These are phyloP conservation scores for Termitomyces sp. DNA, from an alignment of 768 basidiomycete genomes.

Conservation along the genomic window DNA sequence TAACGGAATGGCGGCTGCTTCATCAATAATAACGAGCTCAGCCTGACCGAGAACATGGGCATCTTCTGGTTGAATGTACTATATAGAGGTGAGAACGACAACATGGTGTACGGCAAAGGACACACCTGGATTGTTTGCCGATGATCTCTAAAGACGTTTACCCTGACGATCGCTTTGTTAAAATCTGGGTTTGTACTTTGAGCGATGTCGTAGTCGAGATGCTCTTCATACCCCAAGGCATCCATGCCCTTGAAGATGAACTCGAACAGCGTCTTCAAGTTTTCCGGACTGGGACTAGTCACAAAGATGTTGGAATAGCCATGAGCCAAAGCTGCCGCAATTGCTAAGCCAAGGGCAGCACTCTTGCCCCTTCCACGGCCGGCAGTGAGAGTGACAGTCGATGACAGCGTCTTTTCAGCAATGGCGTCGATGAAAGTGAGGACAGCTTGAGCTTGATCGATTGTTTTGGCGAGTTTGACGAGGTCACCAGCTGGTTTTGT, in stretches of 20 bases:
- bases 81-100: not conserved
- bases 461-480: conserved; percentile 83
- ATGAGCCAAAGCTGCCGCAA: conserved; percentile 87
- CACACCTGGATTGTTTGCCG: conserved; percentile 93
- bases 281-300: conserved; percentile 96
- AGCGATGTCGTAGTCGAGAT: conserved; percentile 94
- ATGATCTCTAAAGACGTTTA: conserved; percentile 90
- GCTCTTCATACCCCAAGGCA: conserved; percentile 92
- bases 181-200: conserved; percentile 95
- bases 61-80: conserved; percentile 99
- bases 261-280: conserved; percentile 95
- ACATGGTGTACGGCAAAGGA: not conserved
- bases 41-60: conserved; percentile 97
- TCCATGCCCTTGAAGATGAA: conserved; percentile 98
- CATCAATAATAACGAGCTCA: conserved; percentile 95
- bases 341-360: conserved; percentile 91
- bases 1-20: conserved; percentile 96
- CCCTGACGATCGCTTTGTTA: conserved; percentile 91
- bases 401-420: conserved; percentile 87
- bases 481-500: conserved; percentile 87
- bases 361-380: conserved; percentile 95
- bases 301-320: conserved; percentile 98
- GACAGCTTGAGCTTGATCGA: conserved; percentile 93
- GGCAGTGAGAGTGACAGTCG: conserved; percentile 93
- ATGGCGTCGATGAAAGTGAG: conserved; percentile 94